Evolutionary conservation across 83 land plant species (phyloP), one percentile per base, ranked within the genome.

Genomic region (Picea abies): DNA sequence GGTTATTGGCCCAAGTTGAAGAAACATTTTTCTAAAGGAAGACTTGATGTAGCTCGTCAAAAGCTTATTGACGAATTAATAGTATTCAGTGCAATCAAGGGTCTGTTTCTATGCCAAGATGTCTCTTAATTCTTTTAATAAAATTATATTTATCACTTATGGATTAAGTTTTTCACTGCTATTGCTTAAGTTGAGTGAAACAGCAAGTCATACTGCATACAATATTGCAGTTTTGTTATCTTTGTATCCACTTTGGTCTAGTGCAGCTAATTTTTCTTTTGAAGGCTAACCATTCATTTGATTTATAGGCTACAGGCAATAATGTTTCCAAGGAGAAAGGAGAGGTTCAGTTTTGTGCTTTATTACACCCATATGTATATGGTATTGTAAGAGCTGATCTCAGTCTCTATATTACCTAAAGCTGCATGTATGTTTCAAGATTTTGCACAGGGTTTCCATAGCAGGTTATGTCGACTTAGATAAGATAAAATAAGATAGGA

Each of bases 1-100:
- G 99, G 99, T 67, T 93, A 91, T 66, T 97, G 99, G 99, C 80
- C 89, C 25, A 97, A 97, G 89, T 84, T 97, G 87, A 97, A 97
- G 93, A 97, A 97, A 85, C 91, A 95, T 84, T 97, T 97, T 81
- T 69, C 88, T 68, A 88, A 84, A 67, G 99, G 99, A 76, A 86
- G 88, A 56, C 96, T 97, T 82, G 91, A 82, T 68, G 61, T 86
- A 29, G 98, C 96, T 71, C 96, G 99, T 3, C 93, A 93, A 81
- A 93, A 86, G 91, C 96, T 97, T 47, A 86, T 95, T 62, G 93
- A 97, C 82, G 99, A 97, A 85, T 87, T 97, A 72, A 64, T 91
- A 60, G 81, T 87, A 3, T 97, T 95, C 86, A 89, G 98, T 80
- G 82, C 89, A 80, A 79, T 92, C n/a, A 92, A 88, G 89, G 98